Base-by-base conservation (phyloP, 441 rosid genomes). In the Populus hybrid region DNA sequence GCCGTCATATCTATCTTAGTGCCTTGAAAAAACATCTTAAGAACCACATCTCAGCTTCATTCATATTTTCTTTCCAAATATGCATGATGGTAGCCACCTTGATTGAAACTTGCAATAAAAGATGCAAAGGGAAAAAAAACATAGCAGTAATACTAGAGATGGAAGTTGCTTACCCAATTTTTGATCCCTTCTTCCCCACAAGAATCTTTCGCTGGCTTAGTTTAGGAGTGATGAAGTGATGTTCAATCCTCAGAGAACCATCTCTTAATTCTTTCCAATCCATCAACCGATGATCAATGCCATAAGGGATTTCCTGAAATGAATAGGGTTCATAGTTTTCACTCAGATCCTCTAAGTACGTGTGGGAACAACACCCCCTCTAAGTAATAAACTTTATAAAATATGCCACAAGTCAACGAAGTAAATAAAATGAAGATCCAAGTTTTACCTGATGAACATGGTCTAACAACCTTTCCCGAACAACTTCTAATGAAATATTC, bases 201-300 rank as follows among this genome's bases (percentile, higher is more conserved):
- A 95, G 94, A 87, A 95, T 94, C 87, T 88, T 92, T 68, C 97
- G 92, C 79, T 93, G 98, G 87, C 97, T 94, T 66, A 82, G 72
- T 80, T 94, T 93, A 77, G 82, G 86, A 70, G 92, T 90, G 80
- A 94, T 85, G 3, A 91, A 84, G 79, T 93, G 99, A 40, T 94
- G 98, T 81, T 94, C 98, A n/a, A 95, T 95, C 81, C 97, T 89
- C 26, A 93, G 83, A 77, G 97, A 92, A 73, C 97, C 99, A 80
- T 95, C 91, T 24, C 91, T 84, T 75, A 92, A 82, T 77, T 92
- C 98, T 80, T 88, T 91, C 97, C 98, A 93, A 86, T 90, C 95
- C 46, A 94, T 85, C 87, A 95, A 86, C 14, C 92, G 92, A 79
- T 95, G 99, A 72, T 95, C 94, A 70, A 95, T 81, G 6, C 87